Evolutionary conservation across 2,329 filamentous ascomycete species (phyloP).

Genomic region (Aphanocladium album): DNA sequence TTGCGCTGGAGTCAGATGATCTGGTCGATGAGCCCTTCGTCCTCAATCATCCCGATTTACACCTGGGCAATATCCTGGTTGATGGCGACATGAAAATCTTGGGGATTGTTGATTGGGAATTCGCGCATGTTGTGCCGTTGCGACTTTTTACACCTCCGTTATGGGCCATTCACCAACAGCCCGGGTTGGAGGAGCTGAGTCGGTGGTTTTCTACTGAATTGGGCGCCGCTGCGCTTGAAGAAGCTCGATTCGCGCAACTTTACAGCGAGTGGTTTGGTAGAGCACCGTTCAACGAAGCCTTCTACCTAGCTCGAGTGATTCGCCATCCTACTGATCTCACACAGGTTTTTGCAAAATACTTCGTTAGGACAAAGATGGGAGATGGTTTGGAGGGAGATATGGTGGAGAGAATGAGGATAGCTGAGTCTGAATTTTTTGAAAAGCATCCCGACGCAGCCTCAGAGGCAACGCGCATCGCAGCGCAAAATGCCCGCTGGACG

Average conservation of each 20-base stretch:
- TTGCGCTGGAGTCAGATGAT: background rate
- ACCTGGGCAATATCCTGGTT: background rate
- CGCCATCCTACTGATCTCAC: background rate
- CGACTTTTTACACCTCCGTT: background rate
- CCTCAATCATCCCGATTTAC: background rate
- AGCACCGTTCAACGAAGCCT: background rate
- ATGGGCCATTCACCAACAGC: background rate
- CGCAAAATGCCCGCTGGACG: background rate
- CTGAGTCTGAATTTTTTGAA: background rate
- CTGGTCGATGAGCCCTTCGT: background rate
- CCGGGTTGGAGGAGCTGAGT: background rate
- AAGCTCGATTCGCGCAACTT: background rate
- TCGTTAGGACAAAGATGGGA: background rate
- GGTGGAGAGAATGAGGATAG: no score
- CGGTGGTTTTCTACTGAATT: background rate
- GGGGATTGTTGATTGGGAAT: background rate
- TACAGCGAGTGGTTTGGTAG: background rate
- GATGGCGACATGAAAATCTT: background rate
- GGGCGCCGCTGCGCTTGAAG: background rate
- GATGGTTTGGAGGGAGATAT: no score
- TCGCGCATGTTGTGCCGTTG: background rate
- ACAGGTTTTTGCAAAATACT: background rate
- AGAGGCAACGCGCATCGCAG: background rate
- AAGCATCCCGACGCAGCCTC: background rate
- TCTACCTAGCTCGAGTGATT: background rate